Conservation (phyloP, 179 eudicot genomes). For the Gypsophila paniculata region DNA sequence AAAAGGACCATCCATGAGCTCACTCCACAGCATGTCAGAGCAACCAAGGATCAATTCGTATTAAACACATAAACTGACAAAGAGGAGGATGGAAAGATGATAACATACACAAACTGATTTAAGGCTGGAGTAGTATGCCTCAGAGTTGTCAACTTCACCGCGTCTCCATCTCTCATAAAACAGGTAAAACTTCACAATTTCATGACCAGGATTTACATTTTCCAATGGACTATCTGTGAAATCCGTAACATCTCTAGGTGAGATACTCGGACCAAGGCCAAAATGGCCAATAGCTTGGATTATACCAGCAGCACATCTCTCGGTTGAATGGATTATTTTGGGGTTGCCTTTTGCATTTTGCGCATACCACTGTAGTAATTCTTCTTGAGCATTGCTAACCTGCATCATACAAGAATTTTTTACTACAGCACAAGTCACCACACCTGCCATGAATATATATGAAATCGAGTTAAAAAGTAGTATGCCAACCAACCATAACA, state of each 20-base stretch:
- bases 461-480: slow-evolving; percentile 18
- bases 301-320: slow-evolving; percentile 95
- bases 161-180: slow-evolving; percentile 80
- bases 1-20: neutral
- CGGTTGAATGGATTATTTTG: slow-evolving; percentile 79
- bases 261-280: slow-evolving; percentile 65
- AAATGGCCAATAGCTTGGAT: slow-evolving; percentile 95
- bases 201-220: slow-evolving; percentile 65
- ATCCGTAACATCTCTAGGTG: slow-evolving; percentile 71
- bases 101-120: slow-evolving; percentile 65
- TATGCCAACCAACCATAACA: slow-evolving; percentile 74
- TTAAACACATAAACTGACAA: neutral
- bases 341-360: slow-evolving; percentile 83
- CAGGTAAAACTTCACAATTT: slow-evolving; percentile 76
- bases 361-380: slow-evolving; percentile 87
- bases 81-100: slow-evolving; percentile 12
- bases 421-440: slow-evolving; percentile 16
- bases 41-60: slow-evolving; percentile 14
- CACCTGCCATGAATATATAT: slow-evolving; percentile 5
- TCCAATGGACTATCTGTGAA: slow-evolving; percentile 46
- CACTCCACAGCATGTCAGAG: neutral
- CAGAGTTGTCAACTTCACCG: slow-evolving; percentile 71
- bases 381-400: slow-evolving; percentile 98
- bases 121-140: slow-evolving; percentile 49
- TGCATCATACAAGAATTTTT: slow-evolving; percentile 27